phyloP scores from a whole-genome alignment of 768 basidiomycete genomes.

The Mycena polygramma region DNA sequence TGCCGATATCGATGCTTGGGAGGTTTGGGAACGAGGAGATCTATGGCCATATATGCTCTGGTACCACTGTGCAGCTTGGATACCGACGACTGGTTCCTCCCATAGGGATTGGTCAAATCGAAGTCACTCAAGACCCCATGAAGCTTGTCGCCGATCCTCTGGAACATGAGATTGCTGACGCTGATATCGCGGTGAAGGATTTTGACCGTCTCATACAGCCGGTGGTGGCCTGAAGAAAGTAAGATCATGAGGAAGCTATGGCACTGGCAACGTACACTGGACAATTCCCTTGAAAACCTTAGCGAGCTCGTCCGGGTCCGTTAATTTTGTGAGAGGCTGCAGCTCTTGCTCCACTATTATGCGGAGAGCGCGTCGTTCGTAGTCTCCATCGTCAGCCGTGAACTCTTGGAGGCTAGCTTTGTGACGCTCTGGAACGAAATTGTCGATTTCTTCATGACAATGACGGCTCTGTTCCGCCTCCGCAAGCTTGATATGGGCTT shows the following conservation, averaged over 20 bases:
- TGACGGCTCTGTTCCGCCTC: too few species aligned
- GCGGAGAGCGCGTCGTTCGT: background rate
- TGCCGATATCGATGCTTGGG: constrained; percentile 42
- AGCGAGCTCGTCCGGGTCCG: background rate
- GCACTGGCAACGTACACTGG: background rate
- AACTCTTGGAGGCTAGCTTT: too few species aligned
- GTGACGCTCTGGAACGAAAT: too few species aligned
- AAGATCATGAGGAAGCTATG: background rate
- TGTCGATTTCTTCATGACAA: too few species aligned
- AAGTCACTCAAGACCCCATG: constrained; percentile 14
- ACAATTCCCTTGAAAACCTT: background rate
- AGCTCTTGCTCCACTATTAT: constrained; percentile 1
- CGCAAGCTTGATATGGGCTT: too few species aligned
- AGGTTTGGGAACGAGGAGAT: constrained; percentile 39
- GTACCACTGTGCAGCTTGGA: constrained; percentile 45
- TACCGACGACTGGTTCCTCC: background rate
- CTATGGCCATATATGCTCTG: constrained; percentile 45
- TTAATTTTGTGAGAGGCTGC: background rate
- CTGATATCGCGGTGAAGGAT: constrained; percentile 4
- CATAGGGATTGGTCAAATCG: background rate
- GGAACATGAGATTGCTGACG: background rate
- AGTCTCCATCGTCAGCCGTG: too few species aligned
- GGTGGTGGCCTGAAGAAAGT: constrained; percentile 2
- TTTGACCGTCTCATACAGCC: constrained; percentile 1
- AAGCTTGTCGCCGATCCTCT: background rate